Evolutionary conservation across 2,329 filamentous ascomycete species (phyloP), one percentile per base, ranked within the genome.

Genomic region (Coleophoma eucalyptorum): DNA sequence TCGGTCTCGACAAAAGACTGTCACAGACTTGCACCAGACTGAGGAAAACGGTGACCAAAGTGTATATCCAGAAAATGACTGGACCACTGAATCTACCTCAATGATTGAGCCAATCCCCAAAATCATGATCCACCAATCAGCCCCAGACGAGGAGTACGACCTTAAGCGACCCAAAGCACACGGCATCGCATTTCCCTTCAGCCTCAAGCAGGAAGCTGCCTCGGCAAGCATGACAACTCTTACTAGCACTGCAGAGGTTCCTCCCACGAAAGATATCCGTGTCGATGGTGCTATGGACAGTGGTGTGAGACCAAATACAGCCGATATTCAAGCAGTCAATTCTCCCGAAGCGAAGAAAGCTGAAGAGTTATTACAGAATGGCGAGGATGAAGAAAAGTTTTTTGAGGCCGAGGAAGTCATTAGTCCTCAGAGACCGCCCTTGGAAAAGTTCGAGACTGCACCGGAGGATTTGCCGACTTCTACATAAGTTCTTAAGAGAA

Each of bases 111-210:
- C 32, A 40, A 6, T 44, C 3, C 61, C 60, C 7, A 21, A 50
- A 2, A 62, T 59, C 20, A 31, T 60, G 0, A 42, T 61, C 38
- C 50, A 49, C 13, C 51, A 57, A 12, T 57, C 52, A 1, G 51
- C 51, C 13, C 31, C 76, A 73, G 3, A 70, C n/a, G 18, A 76
- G 74, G 8, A 73, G 62, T 60, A 77, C 42, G 67, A 75, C 55
- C 80, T 80, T 5, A 87, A 85, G 61, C 73, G 87, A 3, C 84
- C 87, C 0, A 83, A 83, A 43, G 74, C 87, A 5, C 82, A 81
- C 18, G 84, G 86, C 0, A 80, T 90, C 21, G 86, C 88, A 0
- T 78, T 89, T 58, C 88, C 88, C 0, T 92, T 92, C 62, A 87
- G 80, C 50, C 66, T 92, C 13, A 78, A 78, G 48, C 79, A 78